Evolutionary conservation across 2,329 filamentous ascomycete species (phyloP).

Genomic region (Beauveria pseudobassiana): DNA sequence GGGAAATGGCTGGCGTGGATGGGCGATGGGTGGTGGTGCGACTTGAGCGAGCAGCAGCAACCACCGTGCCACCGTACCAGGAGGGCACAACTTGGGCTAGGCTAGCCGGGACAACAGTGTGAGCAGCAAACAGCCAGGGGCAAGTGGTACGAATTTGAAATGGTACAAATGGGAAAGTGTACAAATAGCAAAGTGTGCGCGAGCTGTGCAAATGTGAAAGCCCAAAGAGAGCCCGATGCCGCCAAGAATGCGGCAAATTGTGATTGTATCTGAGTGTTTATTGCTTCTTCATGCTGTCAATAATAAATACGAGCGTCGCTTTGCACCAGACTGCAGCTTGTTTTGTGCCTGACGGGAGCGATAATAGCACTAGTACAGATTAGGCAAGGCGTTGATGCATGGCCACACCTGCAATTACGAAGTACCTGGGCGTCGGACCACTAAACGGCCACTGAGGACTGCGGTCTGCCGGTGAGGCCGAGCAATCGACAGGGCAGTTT

Average conservation of each 20-base stretch:
- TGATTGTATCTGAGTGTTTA: conserved; percentile 14
- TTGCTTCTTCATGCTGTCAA: neutral
- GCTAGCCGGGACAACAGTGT: neutral
- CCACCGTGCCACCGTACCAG: neutral
- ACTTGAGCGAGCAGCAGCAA: neutral
- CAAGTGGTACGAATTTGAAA: too few relatives aligned
- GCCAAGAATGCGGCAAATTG: conserved; percentile 30
- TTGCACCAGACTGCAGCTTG: conserved; percentile 11
- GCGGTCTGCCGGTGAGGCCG: neutral
- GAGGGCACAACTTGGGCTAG: neutral
- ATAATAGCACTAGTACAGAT: neutral
- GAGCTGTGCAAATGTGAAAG: neutral
- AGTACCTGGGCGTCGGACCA: neutral
- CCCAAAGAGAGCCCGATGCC: neutral
- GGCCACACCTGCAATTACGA: neutral
- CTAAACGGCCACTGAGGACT: neutral
- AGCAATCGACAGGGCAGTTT: neutral
- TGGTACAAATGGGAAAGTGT: neutral
- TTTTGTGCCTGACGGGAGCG: conserved; percentile 6
- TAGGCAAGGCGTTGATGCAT: neutral
- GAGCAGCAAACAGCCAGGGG: neutral
- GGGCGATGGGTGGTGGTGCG: neutral
- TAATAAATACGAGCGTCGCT: neutral
- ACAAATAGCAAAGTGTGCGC: neutral
- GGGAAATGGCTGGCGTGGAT: conserved; percentile 1